phyloP scores from a whole-genome alignment of 2,329 filamentous ascomycete genomes.

The Colletotrichum brevisporum region DNA sequence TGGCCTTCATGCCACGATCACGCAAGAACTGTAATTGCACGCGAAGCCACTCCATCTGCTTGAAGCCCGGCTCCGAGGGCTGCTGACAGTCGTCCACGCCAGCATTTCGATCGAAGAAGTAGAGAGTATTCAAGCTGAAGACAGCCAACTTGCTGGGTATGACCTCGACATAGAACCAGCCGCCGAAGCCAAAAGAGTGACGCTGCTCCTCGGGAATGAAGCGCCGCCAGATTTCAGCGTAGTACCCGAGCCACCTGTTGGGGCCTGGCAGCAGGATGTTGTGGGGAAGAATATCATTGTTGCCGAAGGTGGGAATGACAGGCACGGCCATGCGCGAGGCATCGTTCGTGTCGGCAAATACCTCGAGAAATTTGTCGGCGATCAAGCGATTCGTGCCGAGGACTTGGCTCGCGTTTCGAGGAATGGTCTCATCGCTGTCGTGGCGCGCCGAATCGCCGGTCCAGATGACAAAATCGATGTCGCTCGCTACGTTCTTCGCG shows the following conservation, averaged over 20 bases:
- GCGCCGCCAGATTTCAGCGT: constrained; percentile 82
- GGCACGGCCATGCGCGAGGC: constrained; percentile 79
- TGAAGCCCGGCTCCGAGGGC: constrained; percentile 87
- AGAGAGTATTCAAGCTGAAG: constrained; percentile 95
- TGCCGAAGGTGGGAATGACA: constrained; percentile 91
- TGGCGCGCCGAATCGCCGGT: constrained; percentile 92
- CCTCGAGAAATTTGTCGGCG: constrained; percentile 80
- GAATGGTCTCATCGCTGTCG: constrained; percentile 86
- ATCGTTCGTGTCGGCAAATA: constrained; percentile 72
- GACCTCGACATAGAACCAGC: constrained; percentile 95
- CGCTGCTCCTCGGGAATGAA: constrained; percentile 95
- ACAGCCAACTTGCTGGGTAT: constrained; percentile 88
- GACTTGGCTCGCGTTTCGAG: constrained; percentile 83
- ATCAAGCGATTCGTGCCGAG: constrained; percentile 81
- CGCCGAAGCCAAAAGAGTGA: constrained; percentile 91
- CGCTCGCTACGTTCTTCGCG: constrained; percentile 79
- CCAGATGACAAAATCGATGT: constrained; percentile 93
- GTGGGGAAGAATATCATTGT: constrained; percentile 97
- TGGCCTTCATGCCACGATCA: constrained; percentile 90
- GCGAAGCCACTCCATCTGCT: constrained; percentile 96
- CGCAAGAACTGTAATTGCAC: constrained; percentile 89
- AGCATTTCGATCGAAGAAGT: constrained; percentile 94
- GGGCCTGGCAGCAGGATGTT: constrained; percentile 92
- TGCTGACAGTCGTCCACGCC: constrained; percentile 91
- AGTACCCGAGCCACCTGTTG: constrained; percentile 86